These are phyloP conservation scores for Mangifera indica DNA, from an alignment of 345 rosid species.

Conservation along the genomic window DNA sequence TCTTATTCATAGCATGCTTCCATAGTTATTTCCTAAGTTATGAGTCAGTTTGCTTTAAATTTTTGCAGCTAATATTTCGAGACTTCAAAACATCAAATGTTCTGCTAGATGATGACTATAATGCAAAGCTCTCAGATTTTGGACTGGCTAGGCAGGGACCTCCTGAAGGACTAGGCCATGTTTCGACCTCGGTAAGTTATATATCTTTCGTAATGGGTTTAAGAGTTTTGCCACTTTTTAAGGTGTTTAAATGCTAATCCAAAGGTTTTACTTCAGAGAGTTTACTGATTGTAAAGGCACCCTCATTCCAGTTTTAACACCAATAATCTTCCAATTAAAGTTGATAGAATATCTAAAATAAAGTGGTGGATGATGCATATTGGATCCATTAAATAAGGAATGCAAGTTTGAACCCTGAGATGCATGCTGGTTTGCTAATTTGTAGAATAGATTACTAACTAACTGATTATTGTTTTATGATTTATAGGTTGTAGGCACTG, in stretches of 20 bases:
- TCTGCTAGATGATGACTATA: conserved; percentile 77
- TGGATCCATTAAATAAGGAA: too few relatives aligned
- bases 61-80: conserved; percentile 74
- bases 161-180: conserved; percentile 78
- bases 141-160: conserved; percentile 97
- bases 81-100: conserved; percentile 91
- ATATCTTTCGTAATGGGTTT: background rate
- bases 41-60: conserved; percentile 7
- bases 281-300: background rate
- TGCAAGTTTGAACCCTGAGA: too few relatives aligned
- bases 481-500: conserved; percentile 86
- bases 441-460: background rate
- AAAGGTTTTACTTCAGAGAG: background rate
- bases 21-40: background rate
- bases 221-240: background rate
- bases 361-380: too few relatives aligned
- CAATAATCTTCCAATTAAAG: background rate
- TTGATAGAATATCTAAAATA: background rate
- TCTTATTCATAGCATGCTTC: background rate
- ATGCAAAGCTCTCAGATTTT: conserved; percentile 93
- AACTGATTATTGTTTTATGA: background rate
- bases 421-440: too few relatives aligned
- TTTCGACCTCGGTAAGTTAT: conserved; percentile 74
- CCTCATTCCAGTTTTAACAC: background rate
- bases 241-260: background rate